Percentiles rank a stretch among this genome's conserved stretches.
These are phyloP conservation scores for Alternaria sp. DNA, from an alignment of 2,329 filamentous ascomycete genomes.

Conservation along the genomic window DNA sequence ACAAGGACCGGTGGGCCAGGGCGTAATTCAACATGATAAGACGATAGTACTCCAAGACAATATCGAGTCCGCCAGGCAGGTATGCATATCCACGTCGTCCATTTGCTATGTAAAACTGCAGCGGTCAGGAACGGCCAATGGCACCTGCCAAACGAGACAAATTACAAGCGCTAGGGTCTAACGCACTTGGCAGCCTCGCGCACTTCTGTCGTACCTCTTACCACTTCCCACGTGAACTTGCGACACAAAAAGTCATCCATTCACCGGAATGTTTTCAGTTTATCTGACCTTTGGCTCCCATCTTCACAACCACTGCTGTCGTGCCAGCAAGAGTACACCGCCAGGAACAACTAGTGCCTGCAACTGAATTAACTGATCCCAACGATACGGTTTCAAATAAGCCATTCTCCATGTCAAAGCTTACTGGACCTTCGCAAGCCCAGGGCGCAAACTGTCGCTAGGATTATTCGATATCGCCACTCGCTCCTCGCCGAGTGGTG, in stretches of 20 bases:
- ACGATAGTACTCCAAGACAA: neutral
- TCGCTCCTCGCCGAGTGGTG: neutral
- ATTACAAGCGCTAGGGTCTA: constrained; percentile 5
- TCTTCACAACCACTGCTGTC: constrained; percentile 1
- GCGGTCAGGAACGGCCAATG: neutral
- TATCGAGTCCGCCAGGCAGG: neutral
- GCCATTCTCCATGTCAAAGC: neutral
- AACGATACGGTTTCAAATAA: neutral
- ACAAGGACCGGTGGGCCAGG: constrained; percentile 13
- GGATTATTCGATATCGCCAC: neutral
- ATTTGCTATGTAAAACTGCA: neutral
- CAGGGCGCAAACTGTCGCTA: neutral
- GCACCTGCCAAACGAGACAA: constrained; percentile 3
- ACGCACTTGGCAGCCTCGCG: constrained; percentile 11
- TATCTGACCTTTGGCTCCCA: constrained; percentile 4
- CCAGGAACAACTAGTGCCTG: constrained; percentile 2
- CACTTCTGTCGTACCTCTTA: constrained; percentile 3
- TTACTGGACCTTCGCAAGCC: neutral
- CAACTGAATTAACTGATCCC: neutral
- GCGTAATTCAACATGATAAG: neutral
- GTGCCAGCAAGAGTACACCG: constrained; percentile 8
- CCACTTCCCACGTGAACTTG: neutral
- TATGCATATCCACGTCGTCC: neutral
- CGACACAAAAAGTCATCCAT: neutral
- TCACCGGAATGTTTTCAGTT: neutral